Conservation (phyloP, 192 early-diverging fungal genomes). For the Cetraspora pellucida region DNA sequence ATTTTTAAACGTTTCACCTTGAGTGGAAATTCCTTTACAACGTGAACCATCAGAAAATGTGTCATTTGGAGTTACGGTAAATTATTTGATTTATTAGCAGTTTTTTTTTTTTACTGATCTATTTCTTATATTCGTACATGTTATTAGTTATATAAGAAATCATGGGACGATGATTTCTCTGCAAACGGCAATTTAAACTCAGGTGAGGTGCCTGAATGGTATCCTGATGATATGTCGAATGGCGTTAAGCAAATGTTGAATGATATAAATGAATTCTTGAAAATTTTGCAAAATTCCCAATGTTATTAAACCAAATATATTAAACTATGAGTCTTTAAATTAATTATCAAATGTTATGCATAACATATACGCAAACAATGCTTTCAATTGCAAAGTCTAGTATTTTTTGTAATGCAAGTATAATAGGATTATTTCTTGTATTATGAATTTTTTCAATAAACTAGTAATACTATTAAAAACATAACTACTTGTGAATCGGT, state of each 20-base stretch:
- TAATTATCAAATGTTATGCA: too few relatives aligned
- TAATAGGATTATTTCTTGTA: too few relatives aligned
- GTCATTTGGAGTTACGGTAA: constrained; percentile 30
- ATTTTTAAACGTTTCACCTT: not conserved
- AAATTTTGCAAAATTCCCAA: not conserved
- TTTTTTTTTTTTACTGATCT: not conserved
- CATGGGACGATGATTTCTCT: constrained; percentile 45
- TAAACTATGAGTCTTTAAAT: too few relatives aligned
- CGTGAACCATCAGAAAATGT: not conserved
- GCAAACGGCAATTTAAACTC: constrained; percentile 39
- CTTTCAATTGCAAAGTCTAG: too few relatives aligned
- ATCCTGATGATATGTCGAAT: constrained; percentile 32
- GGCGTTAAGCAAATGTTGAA: not conserved
- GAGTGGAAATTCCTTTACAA: constrained; percentile 20
- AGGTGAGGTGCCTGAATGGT: constrained; percentile 47
- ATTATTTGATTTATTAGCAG: not conserved
- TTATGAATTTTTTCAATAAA: too few relatives aligned
- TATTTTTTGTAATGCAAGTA: too few relatives aligned
- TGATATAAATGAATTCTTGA: constrained; percentile 22
- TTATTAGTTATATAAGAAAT: constrained; percentile 35
- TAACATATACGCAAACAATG: too few relatives aligned
- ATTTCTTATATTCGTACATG: not conserved
- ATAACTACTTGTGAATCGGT: too few relatives aligned
- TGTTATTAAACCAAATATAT: too few relatives aligned
- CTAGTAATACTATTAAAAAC: too few relatives aligned